phyloP scores from a whole-genome alignment of 306 rosid genomes.

The Trichosanthes truncata region DNA sequence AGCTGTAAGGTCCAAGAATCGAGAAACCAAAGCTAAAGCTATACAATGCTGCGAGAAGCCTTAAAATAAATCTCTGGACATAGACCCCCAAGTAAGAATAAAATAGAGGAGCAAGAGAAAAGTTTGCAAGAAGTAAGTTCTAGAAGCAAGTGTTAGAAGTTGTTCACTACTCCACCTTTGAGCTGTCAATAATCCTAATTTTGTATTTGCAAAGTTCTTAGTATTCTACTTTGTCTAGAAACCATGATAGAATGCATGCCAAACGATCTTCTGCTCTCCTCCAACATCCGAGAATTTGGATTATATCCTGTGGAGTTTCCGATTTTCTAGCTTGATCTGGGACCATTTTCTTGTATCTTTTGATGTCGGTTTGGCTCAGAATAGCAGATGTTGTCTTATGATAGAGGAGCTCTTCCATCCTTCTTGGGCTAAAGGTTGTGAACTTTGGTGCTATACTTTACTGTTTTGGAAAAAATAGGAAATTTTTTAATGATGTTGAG shows the following conservation, averaged over 20 bases:
- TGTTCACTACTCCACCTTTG: not conserved
- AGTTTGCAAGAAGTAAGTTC: not conserved
- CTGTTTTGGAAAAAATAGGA: no score
- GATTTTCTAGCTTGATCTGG: no score
- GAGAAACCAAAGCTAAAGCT: not conserved
- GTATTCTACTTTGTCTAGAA: not conserved
- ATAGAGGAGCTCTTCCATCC: no score
- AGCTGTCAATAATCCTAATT: not conserved
- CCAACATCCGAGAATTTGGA: no score
- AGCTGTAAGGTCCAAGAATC: not conserved
- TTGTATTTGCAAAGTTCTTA: not conserved
- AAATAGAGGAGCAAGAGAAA: not conserved
- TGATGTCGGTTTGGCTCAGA: no score
- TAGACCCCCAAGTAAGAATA: not conserved
- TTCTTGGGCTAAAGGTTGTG: no score
- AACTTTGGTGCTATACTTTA: no score
- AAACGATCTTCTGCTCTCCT: no score
- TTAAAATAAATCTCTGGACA: not conserved
- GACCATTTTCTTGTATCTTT: no score
- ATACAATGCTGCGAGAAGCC: not conserved
- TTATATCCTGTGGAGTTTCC: no score
- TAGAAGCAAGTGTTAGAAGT: not conserved
- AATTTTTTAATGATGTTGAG: no score
- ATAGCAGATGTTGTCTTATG: no score
- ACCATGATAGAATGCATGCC: not conserved